phyloP scores from a whole-genome alignment of 2,329 filamentous ascomycete species.

The Hypocreales sp. region DNA sequence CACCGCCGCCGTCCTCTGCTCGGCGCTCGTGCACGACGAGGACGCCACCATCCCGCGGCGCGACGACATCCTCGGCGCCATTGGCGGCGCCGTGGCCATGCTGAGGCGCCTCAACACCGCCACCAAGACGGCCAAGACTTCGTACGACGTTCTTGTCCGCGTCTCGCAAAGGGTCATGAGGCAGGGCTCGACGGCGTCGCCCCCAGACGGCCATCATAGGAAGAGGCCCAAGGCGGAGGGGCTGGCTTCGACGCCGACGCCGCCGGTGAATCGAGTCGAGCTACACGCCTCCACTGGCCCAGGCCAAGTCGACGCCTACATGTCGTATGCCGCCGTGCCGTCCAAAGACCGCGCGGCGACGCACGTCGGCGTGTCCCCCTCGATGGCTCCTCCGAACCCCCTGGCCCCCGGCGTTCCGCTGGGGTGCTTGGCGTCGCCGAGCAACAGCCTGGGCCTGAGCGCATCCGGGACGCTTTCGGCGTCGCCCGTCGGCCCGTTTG shows the following conservation, averaged over 20 bases:
- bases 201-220: constrained; percentile 3
- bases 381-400: no score
- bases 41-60: constrained; percentile 22
- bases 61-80: constrained; percentile 21
- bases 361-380: no score
- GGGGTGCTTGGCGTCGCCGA: no score
- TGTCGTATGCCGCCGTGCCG: no score
- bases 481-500: no score
- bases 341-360: no score
- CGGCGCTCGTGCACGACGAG: constrained; percentile 33
- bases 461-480: no score
- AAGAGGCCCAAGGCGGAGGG: constrained; percentile 3
- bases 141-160: constrained; percentile 15
- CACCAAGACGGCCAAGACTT: constrained; percentile 15
- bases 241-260: constrained; percentile 3
- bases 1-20: constrained; percentile 32
- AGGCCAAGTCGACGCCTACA: no score
- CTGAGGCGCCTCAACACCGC: constrained; percentile 14
- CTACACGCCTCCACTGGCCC: constrained; percentile 1
- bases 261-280: constrained; percentile 2
- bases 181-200: not conserved
- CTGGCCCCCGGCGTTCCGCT: no score
- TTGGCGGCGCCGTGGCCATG: constrained; percentile 19
- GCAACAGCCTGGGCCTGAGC: no score
- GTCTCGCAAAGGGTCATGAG: constrained; percentile 10